Evolutionary conservation across 306 rosid genomes (phyloP).

Genomic region (Alnus rubra): DNA sequence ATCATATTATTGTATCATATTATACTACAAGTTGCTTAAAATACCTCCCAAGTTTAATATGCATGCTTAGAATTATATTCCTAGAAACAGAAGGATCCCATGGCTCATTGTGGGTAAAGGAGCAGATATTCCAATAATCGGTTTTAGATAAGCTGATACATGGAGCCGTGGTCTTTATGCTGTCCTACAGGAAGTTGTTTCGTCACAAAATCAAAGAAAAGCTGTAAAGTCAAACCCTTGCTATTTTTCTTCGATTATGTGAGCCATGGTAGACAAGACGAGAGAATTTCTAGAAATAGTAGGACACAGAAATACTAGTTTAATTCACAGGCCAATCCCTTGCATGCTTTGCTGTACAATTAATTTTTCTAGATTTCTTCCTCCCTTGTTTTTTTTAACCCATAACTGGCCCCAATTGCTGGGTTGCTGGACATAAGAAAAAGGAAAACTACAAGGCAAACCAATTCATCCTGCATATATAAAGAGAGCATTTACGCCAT

Average conservation of each 20-base stretch:
- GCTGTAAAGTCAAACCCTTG: background rate
- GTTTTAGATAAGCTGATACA: too few species aligned
- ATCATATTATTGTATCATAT: background rate
- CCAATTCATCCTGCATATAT: conserved; percentile 1
- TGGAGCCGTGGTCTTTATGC: too few species aligned
- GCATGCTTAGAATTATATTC: background rate
- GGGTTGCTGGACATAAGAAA: conserved; percentile 25
- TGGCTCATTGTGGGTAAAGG: too few species aligned
- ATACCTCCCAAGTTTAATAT: background rate
- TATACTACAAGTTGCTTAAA: background rate
- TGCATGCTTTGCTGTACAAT: conserved; percentile 34
- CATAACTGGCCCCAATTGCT: conserved; percentile 21
- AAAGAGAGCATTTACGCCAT: background rate
- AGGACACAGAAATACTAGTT: background rate
- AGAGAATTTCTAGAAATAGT: conserved; percentile 1
- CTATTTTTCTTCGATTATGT: background rate
- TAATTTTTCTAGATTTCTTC: conserved; percentile 17
- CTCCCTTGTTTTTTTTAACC: background rate
- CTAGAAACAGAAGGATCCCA: too few species aligned
- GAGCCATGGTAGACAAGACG: background rate
- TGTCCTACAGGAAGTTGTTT: background rate
- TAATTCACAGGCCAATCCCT: background rate
- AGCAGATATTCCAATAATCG: too few species aligned
- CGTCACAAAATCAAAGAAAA: background rate
- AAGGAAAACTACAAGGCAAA: conserved; percentile 6